phyloP scores from a whole-genome alignment of 2,329 filamentous ascomycete genomes.

The Trichoderma simmonsii region DNA sequence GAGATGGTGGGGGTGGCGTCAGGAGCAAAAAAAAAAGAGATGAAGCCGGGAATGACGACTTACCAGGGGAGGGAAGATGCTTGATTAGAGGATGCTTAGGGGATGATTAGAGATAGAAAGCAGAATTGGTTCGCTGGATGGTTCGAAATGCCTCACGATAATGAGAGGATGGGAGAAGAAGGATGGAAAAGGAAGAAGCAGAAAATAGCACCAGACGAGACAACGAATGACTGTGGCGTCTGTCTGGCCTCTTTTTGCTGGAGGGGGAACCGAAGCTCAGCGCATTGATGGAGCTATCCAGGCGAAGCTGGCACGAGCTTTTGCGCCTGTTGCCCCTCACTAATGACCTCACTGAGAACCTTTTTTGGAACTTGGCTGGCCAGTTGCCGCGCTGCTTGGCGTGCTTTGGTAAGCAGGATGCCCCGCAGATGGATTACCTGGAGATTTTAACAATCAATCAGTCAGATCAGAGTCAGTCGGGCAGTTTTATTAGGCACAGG shows the following conservation, averaged over 20 bases:
- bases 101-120: too few relatives aligned
- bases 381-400: background rate
- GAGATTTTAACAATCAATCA: background rate
- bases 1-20: conserved; percentile 15
- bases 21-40: background rate
- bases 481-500: too few relatives aligned
- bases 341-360: conserved; percentile 1
- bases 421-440: background rate
- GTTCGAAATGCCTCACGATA: background rate
- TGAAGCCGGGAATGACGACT: background rate
- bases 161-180: background rate
- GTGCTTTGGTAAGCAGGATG: background rate
- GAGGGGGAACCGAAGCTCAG: background rate
- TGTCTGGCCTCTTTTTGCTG: background rate
- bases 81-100: background rate
- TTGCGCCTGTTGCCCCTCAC: background rate
- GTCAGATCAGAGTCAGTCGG: background rate
- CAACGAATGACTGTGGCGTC: background rate
- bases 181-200: background rate
- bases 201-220: background rate
- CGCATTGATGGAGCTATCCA: background rate
- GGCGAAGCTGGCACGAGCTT: background rate
- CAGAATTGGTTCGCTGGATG: background rate
- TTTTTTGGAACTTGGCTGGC: conserved; percentile 5
- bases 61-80: background rate